phyloP scores from a whole-genome alignment of 192 early-diverging fungal species.

The Anaeromyces robustus region DNA sequence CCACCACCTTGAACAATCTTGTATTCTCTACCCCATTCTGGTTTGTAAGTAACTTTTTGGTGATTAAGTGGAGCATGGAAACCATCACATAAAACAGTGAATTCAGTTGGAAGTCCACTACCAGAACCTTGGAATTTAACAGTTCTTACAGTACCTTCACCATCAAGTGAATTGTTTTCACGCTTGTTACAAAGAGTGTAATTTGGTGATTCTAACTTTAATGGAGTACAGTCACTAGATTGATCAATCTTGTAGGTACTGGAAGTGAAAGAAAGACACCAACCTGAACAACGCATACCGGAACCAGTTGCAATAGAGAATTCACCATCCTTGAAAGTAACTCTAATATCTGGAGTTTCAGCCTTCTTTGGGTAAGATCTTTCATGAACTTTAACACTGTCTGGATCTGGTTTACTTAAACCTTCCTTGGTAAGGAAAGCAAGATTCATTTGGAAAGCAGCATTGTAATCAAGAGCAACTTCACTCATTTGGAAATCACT shows the following conservation, averaged over 20 bases:
- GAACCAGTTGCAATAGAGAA: background rate
- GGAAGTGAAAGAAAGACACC: background rate
- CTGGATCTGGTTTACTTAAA: background rate
- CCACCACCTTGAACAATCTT: background rate
- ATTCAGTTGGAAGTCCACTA: background rate
- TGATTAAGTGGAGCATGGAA: background rate
- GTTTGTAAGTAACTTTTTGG: background rate
- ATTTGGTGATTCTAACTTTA: background rate
- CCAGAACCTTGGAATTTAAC: background rate
- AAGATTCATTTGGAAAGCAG: background rate
- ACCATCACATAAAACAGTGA: background rate
- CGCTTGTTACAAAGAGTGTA: background rate
- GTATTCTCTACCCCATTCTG: background rate
- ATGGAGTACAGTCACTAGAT: background rate
- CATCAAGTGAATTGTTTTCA: background rate
- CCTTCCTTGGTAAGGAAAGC: background rate
- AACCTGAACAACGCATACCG: background rate
- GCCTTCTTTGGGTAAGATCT: background rate
- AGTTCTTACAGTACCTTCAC: background rate
- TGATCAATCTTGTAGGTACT: background rate
- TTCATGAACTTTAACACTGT: background rate
- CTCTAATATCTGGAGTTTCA: background rate
- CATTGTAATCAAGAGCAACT: no score
- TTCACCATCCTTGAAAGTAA: background rate
- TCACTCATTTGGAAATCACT: constrained; percentile 25